Evolutionary conservation across 2,329 filamentous ascomycete species (phyloP), one percentile per base, ranked within the genome.

Genomic region (Leptographium flavum): DNA sequence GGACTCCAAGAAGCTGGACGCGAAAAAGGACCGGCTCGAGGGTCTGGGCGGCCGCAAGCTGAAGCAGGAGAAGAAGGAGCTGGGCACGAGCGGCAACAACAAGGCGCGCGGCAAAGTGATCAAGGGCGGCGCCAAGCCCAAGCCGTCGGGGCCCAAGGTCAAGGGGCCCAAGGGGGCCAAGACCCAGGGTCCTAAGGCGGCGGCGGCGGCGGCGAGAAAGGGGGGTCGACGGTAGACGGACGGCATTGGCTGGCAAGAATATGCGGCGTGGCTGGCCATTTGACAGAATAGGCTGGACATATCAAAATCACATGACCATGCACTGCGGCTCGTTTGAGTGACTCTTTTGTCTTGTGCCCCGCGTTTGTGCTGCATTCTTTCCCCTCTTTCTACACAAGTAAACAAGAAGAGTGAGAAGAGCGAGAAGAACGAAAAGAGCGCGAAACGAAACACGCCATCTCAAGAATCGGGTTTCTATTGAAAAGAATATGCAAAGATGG

Each of bases 1-100:
- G 62, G 74, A 75, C 57, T 81, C 60, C 69, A 83, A 74, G 66
- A 68, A 67, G 54, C 65, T 78, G 3, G 74, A 79, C 52, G 59
- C 62, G 30, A 72, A 66, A 58, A 63, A 70, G 32, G 67, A 74
- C 46, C 69, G 81, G 47, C 67, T 63, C 9, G 78, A 79, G 45
- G 79, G 76, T 5, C 49, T 48, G 38, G 54, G 53, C 38, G 54
- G 52, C 22, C 44, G 40, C 32, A 52, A 53, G 51, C 36, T 53
- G 30, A 50, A 47, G 50, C 47, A 53, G 51, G 49, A 51, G 39
- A 52, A 54, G 52, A 46, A 48, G 41, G 38, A 43, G 35, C 31
- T 52, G 22, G 39, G 19, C 3, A 5, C 15, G 27, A 30, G 27
- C 22, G 36, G 31, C 30, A 45, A 40, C 31, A 45, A 27, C 43